Evolutionary conservation across 129 eudicot species (phyloP), one percentile per base, ranked within the genome.

Genomic region (Saposhnikovia divaricata): DNA sequence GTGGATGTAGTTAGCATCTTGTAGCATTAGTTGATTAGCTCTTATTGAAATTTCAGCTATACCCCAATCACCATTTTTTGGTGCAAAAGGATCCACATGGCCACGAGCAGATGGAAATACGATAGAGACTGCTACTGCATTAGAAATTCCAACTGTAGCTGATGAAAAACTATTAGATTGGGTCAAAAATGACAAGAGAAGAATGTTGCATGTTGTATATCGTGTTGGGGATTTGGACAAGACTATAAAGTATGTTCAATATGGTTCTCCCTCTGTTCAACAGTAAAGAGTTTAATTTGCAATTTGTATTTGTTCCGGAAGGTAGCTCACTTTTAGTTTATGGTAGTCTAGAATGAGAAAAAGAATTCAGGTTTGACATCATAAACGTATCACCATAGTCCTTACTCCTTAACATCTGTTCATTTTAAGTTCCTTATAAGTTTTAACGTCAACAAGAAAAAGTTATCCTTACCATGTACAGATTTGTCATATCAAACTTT

Each of bases 141-240:
- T 85, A 77, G 85, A 84, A 79, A 80, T 84, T 31, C 78, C 88
- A 43, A 84, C 85, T 65, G 83, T 90, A 81, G 78, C 84, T 74
- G 82, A 87, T 65, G 96, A 88, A 72, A 82, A 88, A 85, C 88
- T 80, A 27, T 80, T 86, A 55, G 90, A 90, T 12, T 93, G 96
- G 97, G 84, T 85, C 47, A 90, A 82, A 61, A 88, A 87, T 21
- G 98, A 93, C 82, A 93, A 91, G 34, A 85, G 96, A 86, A 91
- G 93, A 82, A 83, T 93, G 92, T 88, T 93, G 18, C 98, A 91
- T 86, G 97, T 84, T 82, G 98, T 93, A 65, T 93, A 93, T 77
- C 92, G 92, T 76, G 98, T 93, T 59, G 98, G 97, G 53, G 88
- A 93, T 86, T 71, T 93, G 84, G 96, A 93, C 83, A 93, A 87